These are phyloP conservation scores for Sugiyamaella marilandica DNA, from an alignment of 805 yeast genomes.

Conservation along the genomic window DNA sequence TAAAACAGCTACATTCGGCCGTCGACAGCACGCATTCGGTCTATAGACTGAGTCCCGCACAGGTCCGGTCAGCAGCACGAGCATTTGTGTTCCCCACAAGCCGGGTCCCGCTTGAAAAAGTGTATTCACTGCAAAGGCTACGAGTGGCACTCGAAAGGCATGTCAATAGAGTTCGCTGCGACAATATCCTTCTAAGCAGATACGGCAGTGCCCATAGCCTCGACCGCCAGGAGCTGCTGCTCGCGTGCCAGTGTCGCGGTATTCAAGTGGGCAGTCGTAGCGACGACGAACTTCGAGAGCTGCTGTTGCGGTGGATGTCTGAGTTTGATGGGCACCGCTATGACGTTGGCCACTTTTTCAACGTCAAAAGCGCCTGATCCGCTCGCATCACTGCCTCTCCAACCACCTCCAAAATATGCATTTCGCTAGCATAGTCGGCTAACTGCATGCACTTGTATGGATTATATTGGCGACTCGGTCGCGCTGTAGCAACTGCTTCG, in stretches of 20 bases:
- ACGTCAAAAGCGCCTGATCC: not conserved
- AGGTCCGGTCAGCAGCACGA: constrained; percentile 16
- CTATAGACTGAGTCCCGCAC: constrained; percentile 13
- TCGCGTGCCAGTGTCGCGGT: constrained; percentile 51
- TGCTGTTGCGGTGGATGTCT: constrained; percentile 20
- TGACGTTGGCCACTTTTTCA: constrained; percentile 22
- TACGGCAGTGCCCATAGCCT: constrained; percentile 47
- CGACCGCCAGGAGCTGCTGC: constrained; percentile 41
- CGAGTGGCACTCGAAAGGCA: constrained; percentile 39
- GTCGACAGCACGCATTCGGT: constrained; percentile 15
- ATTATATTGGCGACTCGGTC: not conserved
- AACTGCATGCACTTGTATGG: too few species aligned
- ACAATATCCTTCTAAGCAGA: constrained; percentile 41
- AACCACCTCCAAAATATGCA: too few species aligned
- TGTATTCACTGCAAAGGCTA: constrained; percentile 38
- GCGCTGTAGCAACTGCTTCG: too few species aligned
- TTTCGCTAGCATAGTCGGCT: too few species aligned
- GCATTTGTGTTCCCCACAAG: constrained; percentile 19
- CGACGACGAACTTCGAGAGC: constrained; percentile 10
- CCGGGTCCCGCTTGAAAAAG: constrained; percentile 18
- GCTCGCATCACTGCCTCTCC: too few species aligned
- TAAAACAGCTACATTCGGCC: not conserved
- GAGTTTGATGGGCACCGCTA: constrained; percentile 18
- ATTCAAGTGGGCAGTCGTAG: constrained; percentile 23
- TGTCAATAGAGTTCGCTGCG: constrained; percentile 46